phyloP scores from a whole-genome alignment of 2,329 filamentous ascomycete species.

The Fusarium tricinctum region DNA sequence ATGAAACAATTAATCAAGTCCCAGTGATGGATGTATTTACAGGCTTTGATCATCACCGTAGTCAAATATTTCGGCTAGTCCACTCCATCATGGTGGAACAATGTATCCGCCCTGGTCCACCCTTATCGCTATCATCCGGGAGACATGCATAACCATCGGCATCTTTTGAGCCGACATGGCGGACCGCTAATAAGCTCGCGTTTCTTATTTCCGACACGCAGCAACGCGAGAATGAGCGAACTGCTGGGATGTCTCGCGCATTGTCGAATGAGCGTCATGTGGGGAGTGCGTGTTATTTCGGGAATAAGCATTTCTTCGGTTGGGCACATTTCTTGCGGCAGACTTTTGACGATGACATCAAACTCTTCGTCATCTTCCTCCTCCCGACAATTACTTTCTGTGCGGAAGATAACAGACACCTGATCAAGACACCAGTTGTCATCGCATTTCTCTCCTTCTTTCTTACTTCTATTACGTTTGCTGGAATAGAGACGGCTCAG shows the following conservation, averaged over 20 bases:
- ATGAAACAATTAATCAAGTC: too few relatives aligned
- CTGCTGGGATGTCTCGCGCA: background rate
- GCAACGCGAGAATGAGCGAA: background rate
- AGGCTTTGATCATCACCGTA: too few relatives aligned
- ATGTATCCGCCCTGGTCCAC: too few relatives aligned
- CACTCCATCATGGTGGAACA: too few relatives aligned
- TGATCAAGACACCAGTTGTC: background rate
- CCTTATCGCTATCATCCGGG: too few relatives aligned
- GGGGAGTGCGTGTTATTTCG: background rate
- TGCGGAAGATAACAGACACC: background rate
- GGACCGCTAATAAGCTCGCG: background rate
- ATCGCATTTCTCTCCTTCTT: too few relatives aligned
- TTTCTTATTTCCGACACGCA: background rate
- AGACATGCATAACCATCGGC: too few relatives aligned
- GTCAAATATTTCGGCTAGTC: too few relatives aligned
- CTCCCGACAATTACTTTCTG: background rate
- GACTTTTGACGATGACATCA: background rate
- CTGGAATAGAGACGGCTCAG: too few relatives aligned
- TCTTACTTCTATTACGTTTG: too few relatives aligned
- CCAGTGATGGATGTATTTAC: too few relatives aligned
- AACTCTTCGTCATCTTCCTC: too few relatives aligned
- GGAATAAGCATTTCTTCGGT: background rate
- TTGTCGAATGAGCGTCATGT: background rate
- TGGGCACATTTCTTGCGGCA: background rate
- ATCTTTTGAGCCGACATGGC: background rate